Evolutionary conservation across 768 basidiomycete genomes (phyloP), one percentile per base, ranked within the genome.

Genomic region (Gyrodon lividus): DNA sequence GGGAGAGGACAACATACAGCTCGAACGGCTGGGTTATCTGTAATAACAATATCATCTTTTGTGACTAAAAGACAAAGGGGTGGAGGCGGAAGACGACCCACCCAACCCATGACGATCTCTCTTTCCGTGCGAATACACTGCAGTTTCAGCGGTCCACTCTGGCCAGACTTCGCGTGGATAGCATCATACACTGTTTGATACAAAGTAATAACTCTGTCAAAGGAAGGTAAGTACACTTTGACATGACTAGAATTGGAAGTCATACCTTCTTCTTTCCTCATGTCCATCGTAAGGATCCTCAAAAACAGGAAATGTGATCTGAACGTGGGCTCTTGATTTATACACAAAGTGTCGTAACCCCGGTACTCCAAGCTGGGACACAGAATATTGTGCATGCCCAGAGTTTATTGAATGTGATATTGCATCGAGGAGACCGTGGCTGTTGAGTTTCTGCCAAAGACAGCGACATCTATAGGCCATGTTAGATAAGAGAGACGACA

Each of bases 21-120:
- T 98, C 97, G 63, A 97, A 98, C 0, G 87, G 86, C 61, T 93
- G 89, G 0, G 95, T 97, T 52, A 95, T 87, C 95, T 98, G 62
- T 26, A 12, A 42, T 45, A 19, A 33, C 22, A 12, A 42, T 45
- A 19, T 31, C 22, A 42, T 17, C 22, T 5, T 10, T 22, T 3
- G 28, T 59, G 34, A 14, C 44, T 33, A 39, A 10, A 10, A 39
- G 24, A 16, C 31, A 30, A 16, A 13, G 19, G 10, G 9, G 2
- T 12, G 14, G 16, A 40, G 43, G 12, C 2, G 4, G 44, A 51
- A 37, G 19, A 34, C 43, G 45, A 67, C 88, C 50, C 65, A 98
- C 95, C 96, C 97, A 98, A 40, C 92, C 96, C 76, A 98, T 82
- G 23, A 96, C 84, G 48, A 86, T 85, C 72, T 98, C 97, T 40